Conservation (phyloP, 129 eudicot genomes). For the Silybum marianum region DNA sequence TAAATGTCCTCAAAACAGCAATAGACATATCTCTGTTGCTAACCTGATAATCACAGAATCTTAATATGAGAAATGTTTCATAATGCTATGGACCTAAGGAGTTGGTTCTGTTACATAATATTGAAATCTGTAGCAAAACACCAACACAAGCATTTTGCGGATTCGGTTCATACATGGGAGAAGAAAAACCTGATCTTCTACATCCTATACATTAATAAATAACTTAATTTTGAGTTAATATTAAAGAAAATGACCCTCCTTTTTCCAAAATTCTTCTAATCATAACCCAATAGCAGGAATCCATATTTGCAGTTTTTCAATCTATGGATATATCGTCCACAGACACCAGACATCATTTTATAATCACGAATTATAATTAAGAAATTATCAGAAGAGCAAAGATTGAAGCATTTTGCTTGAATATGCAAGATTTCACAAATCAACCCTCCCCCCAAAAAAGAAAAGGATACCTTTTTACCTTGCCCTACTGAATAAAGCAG, state of each 20-base stretch:
- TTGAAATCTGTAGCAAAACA: not conserved
- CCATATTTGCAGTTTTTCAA: not conserved
- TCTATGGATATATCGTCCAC: not conserved
- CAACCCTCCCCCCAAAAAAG: not conserved
- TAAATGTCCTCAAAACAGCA: conserved; percentile 91
- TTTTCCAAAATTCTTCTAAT: not conserved
- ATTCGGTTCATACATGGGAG: no score
- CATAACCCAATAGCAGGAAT: not conserved
- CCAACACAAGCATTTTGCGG: not conserved
- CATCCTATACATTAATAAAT: not conserved
- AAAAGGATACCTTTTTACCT: not conserved
- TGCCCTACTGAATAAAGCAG: no score
- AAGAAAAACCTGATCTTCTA: conserved; percentile 7
- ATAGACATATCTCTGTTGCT: conserved; percentile 95
- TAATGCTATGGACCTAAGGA: not conserved
- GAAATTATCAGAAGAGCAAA: not conserved
- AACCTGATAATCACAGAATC: conserved; percentile 49
- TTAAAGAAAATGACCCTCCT: not conserved
- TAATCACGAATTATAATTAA: not conserved
- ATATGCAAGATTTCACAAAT: not conserved
- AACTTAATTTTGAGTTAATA: not conserved
- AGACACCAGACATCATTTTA: conserved; percentile 1
- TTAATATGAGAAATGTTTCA: conserved; percentile 1
- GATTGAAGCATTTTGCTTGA: not conserved
- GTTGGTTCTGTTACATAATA: not conserved